These are phyloP conservation scores for Solioccasus polychromus DNA, from an alignment of 768 basidiomycete species.

Conservation along the genomic window DNA sequence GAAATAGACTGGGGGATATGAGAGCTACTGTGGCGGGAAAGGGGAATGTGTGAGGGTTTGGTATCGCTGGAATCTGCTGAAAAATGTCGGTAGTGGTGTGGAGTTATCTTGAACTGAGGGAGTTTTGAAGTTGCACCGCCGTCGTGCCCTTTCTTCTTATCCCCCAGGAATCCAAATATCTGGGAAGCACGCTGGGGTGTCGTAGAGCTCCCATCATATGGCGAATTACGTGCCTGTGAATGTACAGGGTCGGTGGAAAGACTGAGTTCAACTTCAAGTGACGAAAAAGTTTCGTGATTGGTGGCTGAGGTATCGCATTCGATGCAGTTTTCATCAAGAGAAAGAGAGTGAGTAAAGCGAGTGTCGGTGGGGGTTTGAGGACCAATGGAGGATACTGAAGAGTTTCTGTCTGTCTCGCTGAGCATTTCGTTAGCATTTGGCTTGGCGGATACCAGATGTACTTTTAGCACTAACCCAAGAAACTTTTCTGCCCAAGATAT, in stretches of 20 bases:
- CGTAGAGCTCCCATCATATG: constrained; percentile 41
- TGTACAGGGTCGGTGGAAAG: constrained; percentile 39
- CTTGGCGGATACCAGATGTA: neutral
- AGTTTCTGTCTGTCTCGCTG: constrained; percentile 45
- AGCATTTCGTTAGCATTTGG: constrained; percentile 9
- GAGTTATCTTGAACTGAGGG: constrained; percentile 27
- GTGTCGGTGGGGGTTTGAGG: constrained; percentile 49
- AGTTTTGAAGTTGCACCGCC: constrained; percentile 34
- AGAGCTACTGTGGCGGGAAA: constrained; percentile 11
- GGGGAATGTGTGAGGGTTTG: constrained; percentile 16
- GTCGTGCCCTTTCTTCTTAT: constrained; percentile 38
- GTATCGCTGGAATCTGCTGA: constrained; percentile 30
- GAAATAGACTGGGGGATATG: constrained; percentile 13
- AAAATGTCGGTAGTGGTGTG: constrained; percentile 18
- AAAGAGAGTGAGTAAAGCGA: constrained; percentile 40
- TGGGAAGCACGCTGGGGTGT: constrained; percentile 72
- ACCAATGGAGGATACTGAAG: constrained; percentile 48
- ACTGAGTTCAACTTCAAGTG: constrained; percentile 74
- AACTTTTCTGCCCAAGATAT: constrained; percentile 84
- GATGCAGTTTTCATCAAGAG: constrained; percentile 35
- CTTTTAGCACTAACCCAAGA: constrained; percentile 48
- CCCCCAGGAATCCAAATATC: constrained; percentile 68
- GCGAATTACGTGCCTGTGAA: constrained; percentile 18
- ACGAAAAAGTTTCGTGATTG: constrained; percentile 51
- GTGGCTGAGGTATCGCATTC: constrained; percentile 44